A percentile compares a stretch with the other conserved stretches of the same genome.
Evolutionary conservation across 164 flowering plant species (phyloP).

Genomic region (Chimonanthus salicifolius): DNA sequence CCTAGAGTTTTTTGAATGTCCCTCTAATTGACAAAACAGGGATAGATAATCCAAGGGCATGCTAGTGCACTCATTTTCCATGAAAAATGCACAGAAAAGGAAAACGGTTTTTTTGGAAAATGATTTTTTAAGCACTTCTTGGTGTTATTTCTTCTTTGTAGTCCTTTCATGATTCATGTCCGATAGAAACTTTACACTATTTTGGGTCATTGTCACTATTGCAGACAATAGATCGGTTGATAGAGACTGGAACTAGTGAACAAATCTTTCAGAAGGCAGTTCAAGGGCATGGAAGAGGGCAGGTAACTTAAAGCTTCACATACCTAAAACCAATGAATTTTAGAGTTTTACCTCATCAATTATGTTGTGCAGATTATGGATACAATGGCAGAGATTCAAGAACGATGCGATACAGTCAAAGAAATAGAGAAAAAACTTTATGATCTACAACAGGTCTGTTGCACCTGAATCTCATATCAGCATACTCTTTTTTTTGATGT

Average conservation of each 20-base stretch:
- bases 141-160: too few species aligned
- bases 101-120: too few species aligned
- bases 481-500: not conserved
- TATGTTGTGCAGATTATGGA: constrained; percentile 6
- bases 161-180: too few species aligned
- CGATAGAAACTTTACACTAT: not conserved
- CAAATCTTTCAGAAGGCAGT: constrained; percentile 82
- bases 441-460: constrained; percentile 6
- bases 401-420: constrained; percentile 6
- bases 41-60: too few species aligned
- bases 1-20: too few species aligned
- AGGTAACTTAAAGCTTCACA: constrained; percentile 27
- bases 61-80: too few species aligned
- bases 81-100: too few species aligned
- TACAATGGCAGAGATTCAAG: constrained; percentile 9
- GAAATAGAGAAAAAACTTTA: constrained; percentile 9
- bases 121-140: too few species aligned
- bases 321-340: not conserved
- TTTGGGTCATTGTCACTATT: not conserved
- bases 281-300: constrained; percentile 79
- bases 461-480: not conserved
- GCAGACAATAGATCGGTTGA: constrained; percentile 71
- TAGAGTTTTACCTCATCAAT: not conserved
- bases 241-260: constrained; percentile 83
- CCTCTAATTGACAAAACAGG: too few species aligned